Base-by-base conservation (phyloP, 768 basidiomycete species). In the Multifurca ochricompacta region DNA sequence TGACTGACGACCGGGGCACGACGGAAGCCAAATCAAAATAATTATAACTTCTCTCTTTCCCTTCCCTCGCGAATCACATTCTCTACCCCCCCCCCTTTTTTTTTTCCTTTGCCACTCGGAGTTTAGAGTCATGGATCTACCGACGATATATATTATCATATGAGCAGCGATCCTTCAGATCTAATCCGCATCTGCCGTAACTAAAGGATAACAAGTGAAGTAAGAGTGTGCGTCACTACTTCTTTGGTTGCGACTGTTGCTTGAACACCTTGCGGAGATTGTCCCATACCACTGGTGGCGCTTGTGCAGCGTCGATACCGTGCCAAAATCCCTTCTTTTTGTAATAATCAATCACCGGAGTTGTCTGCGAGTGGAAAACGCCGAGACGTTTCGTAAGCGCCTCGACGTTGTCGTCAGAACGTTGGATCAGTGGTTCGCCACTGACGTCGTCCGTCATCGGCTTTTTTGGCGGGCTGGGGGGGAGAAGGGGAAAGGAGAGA, bases 361-460 rank as follows among this genome's bases (percentile, higher is more conserved):
- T 89, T 13, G 96, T 99, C 72, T 96, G 93, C 31, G 77, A 69
- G 75, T 99, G 96, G 77, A 85, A 98, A n/a, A 89, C 81, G 3
- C 69, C 62, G 53, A 99, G 77, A 37, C 96, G 87, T 72, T 93
- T 96, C 62, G 83, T 80, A 49, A 99, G 78, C 11, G 94, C 91
- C 69, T 96, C 91, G 58, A 92, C 90, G 61, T 97, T 99, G 74
- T 99, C 96, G 69, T 99, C 96, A 8, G 93, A 92, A 59, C 96
- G 87, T 70, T 97, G 95, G 65, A 95, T 85, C 61, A 99, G 81
- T 34, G 92, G 90, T 71, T 99, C 95, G 54, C 96, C 96, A 3
- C 93, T 89, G 32, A 88, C 75, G 69, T 99, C 96, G 71, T 99
- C 96, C 18, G 77, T 77, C 77, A 91, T 87, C n/a, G 83, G 64